phyloP scores from a whole-genome alignment of 108 stramenopile species.

The Fragilariopsis cylindrus region DNA sequence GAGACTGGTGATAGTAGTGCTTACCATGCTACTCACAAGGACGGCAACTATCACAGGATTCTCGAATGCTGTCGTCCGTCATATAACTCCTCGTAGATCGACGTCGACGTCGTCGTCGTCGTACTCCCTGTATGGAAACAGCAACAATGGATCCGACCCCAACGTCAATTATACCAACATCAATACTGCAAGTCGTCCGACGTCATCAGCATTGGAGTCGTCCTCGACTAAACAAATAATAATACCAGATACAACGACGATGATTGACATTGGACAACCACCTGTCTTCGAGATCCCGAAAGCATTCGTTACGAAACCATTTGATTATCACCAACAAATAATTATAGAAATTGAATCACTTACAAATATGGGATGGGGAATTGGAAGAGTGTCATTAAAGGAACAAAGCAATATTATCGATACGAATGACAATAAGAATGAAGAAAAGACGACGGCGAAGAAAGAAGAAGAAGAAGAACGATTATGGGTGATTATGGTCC shows the following conservation, averaged over 20 bases:
- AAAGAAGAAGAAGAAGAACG: not conserved
- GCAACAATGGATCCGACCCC: not conserved
- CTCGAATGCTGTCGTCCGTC: not conserved
- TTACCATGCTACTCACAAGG: conserved; percentile 1
- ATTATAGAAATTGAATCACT: conserved; percentile 37
- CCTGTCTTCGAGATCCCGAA: conserved; percentile 1
- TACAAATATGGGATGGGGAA: conserved; percentile 31
- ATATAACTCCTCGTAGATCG: not conserved
- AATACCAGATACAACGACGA: too few relatives aligned
- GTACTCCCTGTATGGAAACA: not conserved
- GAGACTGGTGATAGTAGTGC: not conserved
- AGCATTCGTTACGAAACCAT: conserved; percentile 27
- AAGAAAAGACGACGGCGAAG: not conserved
- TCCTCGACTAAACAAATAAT: too few relatives aligned
- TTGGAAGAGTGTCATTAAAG: conserved; percentile 21
- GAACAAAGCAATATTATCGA: conserved; percentile 13
- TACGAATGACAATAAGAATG: conserved; percentile 1
- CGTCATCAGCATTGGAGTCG: too few relatives aligned
- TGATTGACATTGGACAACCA: too few relatives aligned
- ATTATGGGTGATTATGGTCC: conserved; percentile 91
- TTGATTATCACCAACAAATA: conserved; percentile 43
- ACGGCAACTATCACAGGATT: not conserved
- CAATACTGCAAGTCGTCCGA: too few relatives aligned
- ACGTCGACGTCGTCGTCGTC: not conserved
- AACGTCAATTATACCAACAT: not conserved